Evolutionary conservation across 2,329 filamentous ascomycete genomes (phyloP), one percentile per base, ranked within the genome.

Genomic region (Pseudogymnoascus sp.): DNA sequence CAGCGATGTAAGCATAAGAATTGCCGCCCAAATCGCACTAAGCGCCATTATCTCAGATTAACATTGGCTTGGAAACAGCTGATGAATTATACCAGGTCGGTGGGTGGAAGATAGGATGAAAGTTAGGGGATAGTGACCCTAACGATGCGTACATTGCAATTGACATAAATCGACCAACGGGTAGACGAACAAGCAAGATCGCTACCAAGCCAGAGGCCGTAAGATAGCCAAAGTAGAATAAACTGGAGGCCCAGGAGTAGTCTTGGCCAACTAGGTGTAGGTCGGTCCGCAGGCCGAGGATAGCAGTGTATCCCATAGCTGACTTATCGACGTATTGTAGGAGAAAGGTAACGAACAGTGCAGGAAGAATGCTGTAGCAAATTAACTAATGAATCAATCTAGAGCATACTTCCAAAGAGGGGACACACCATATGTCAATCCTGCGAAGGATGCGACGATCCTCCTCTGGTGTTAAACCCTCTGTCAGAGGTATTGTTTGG

Each of bases 221-320:
- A 28, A 60, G 43, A 37, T 37, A 37, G 61, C 65, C 38, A n/a
- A 66, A 40, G 63, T 63, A 66, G 11, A 64, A 64, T 7, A 63
- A 46, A 14, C 22, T 35, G 33, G 60, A 65, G 26, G 56, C 60
- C 56, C 56, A 63, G 11, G 56, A 16, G 33, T 61, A 63, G n/a
- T 63, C 61, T 28, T 75, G 72, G 0, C 72, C 73, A 1, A 69
- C 65, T 37, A 75, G 68, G 37, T 72, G 60, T 38, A 72, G 74
- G 61, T 76, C 74, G 19, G 60, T 65, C 5, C 37, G 35, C 16
- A 63, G 37, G 6, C 59, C 59, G 22, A 59, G 28, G 11, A 59
- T 22, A n/a, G 61, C 12, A 35, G 61, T n/a, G 6, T 62, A 35
- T 7, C 41, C 26, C 12, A 62, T 37, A 6, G 46, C 43, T n/a